A percentile compares a stretch with the other conserved stretches of the same genome.
Conservation (phyloP, 2,329 filamentous ascomycete genomes). For the Sporothrix humicola region DNA sequence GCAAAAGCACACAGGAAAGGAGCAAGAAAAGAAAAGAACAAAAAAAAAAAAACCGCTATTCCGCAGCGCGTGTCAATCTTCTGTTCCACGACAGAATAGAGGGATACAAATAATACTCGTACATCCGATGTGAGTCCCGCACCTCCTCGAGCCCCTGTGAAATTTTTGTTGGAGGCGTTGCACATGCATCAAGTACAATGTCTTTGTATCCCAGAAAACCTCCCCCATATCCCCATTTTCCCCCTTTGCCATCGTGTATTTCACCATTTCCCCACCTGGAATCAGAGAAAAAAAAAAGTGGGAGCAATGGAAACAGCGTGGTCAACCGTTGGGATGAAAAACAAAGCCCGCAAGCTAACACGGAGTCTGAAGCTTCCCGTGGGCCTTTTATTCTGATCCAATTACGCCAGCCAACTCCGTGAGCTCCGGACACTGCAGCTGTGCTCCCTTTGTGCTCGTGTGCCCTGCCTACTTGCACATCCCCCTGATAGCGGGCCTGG, state of each 20-base stretch:
- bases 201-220: not conserved
- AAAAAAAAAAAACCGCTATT: not conserved
- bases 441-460: not conserved
- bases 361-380: not conserved
- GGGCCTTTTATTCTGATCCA: conserved; percentile 5
- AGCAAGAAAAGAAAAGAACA: not conserved
- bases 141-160: not conserved
- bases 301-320: not conserved
- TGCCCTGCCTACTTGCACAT: conserved; percentile 15
- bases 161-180: not conserved
- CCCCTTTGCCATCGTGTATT: not conserved
- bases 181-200: not conserved
- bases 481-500: conserved; percentile 4
- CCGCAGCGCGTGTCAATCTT: not conserved
- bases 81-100: not conserved
- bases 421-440: not conserved
- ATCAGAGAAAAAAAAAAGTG: not conserved
- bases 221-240: not conserved
- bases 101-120: not conserved
- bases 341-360: conserved; percentile 24
- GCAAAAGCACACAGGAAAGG: not conserved
- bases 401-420: not conserved
- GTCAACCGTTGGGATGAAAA: not conserved
- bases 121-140: conserved; percentile 19
- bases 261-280: not conserved